A percentile compares a stretch with the other conserved stretches of the same genome.
Conservation (phyloP, 2,329 filamentous ascomycete genomes). For the Claviceps pazoutovae region DNA sequence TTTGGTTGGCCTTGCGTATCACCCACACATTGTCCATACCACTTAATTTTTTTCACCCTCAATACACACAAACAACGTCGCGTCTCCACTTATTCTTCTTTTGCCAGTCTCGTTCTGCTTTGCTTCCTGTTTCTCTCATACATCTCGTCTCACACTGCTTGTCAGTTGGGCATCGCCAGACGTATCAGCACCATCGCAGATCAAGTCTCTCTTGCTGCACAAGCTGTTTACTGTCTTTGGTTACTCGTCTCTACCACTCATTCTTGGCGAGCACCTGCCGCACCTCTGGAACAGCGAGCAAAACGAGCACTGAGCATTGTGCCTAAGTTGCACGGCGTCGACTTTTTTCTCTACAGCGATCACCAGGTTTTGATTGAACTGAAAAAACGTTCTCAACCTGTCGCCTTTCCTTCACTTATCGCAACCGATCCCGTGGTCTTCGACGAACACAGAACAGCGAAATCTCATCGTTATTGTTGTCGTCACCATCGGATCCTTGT, state of each 20-base stretch:
- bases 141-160: conserved; percentile 6
- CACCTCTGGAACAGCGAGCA: conserved; percentile 8
- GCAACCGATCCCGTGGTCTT: conserved; percentile 22
- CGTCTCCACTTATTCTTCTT: conserved; percentile 16
- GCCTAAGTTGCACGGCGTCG: conserved; percentile 12
- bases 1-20: conserved; percentile 39
- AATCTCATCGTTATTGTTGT: conserved; percentile 16
- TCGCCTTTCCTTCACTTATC: conserved; percentile 15
- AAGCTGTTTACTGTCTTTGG: conserved; percentile 4
- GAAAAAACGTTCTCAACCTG: conserved; percentile 28
- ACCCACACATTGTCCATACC: conserved; percentile 30
- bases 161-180: conserved; percentile 9
- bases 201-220: conserved; percentile 5
- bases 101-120: conserved; percentile 10
- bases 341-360: conserved; percentile 12
- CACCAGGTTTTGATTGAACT: conserved; percentile 23
- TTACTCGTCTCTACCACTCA: conserved; percentile 3
- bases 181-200: conserved; percentile 7
- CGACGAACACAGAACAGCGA: conserved; percentile 22
- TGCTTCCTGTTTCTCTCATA: conserved; percentile 6
- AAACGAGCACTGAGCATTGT: conserved; percentile 6
- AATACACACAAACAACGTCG: conserved; percentile 15
- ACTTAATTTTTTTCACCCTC: conserved; percentile 20
- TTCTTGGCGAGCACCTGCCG: conserved; percentile 6
- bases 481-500: conserved; percentile 20